Evolutionary conservation across 2,329 filamentous ascomycete species (phyloP), one percentile per base, ranked within the genome.

Genomic region (Teratosphaeria pseudoeucalypti): DNA sequence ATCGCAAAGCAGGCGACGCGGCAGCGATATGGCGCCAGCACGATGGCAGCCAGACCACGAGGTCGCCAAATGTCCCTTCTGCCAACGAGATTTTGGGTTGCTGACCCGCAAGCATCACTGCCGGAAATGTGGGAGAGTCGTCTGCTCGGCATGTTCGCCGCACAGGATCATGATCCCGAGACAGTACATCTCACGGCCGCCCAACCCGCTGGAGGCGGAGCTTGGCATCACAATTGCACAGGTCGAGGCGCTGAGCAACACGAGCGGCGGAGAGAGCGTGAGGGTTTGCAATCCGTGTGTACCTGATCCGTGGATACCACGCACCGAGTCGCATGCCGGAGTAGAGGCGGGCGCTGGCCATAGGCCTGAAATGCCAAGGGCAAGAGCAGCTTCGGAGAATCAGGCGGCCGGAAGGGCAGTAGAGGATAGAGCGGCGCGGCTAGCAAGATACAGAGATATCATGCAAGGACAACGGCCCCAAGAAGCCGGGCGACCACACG

Each of bases 121-220:
- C 80, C 84, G 92, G 66, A 96, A 96, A 82, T 97, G 92, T 71
- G 92, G 92, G 54, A 81, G 91, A 62, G 92, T 97, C 9, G 92
- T 97, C 27, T 97, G 92, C 74, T 85, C 86, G 60, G 81, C 85
- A 23, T 97, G 92, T 76, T 96, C 92, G 2, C 92, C 92, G 3
- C 92, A 97, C 73, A 85, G 91, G 62, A 97, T 97, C 70, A 95
- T 89, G 3, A 96, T 97, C 63, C 92, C 92, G 0, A 84, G 92
- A 64, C 89, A 94, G 70, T 97, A 90, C 72, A 96, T 97, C 64
- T 91, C 96, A 29, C 87, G 87, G 55, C 88, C 89, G 2, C 87
- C 88, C 0, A 64, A 62, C 34, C 55, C 55, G 6, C 61, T 60
- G 53, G 64, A 66, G 19, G 58, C 60, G n/a, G 62, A 62, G 27